phyloP scores from a whole-genome alignment of 2,329 filamentous ascomycete species.

The Calycina herbarum region DNA sequence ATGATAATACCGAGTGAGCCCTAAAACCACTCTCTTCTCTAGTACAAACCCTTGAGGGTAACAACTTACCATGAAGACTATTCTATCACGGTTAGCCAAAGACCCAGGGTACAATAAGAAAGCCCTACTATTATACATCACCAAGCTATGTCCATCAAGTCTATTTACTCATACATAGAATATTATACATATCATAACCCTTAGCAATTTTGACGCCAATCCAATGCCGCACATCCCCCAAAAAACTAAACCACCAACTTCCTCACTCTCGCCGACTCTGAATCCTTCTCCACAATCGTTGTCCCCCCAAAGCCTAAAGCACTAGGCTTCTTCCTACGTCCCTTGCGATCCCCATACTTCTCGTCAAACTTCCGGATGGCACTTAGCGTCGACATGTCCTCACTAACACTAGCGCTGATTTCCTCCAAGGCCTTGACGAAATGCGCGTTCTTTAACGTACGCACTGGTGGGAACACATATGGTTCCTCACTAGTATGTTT shows the following conservation, averaged over 20 bases:
- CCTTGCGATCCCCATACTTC: constrained; percentile 82
- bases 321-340: constrained; percentile 58
- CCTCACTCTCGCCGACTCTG: constrained; percentile 36
- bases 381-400: constrained; percentile 85
- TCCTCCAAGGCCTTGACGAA: constrained; percentile 85
- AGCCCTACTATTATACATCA: not conserved
- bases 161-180: constrained; percentile 1
- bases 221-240: not conserved
- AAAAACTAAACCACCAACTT: constrained; percentile 25
- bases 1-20: too few species aligned
- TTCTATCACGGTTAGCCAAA: not conserved
- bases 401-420: constrained; percentile 88
- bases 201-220: not conserved
- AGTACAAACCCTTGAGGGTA: too few species aligned
- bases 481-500: constrained; percentile 44
- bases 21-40: too few species aligned
- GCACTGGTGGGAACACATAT: constrained; percentile 62
- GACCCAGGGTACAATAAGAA: not conserved
- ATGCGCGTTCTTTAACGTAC: constrained; percentile 66
- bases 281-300: constrained; percentile 33
- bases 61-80: too few species aligned
- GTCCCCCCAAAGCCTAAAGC: constrained; percentile 58
- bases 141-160: not conserved
- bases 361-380: constrained; percentile 95
- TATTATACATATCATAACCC: not conserved